A percentile compares a stretch with the other conserved stretches of the same genome.
phyloP scores from a whole-genome alignment of 106 monocot species.

The Allium sativum region DNA sequence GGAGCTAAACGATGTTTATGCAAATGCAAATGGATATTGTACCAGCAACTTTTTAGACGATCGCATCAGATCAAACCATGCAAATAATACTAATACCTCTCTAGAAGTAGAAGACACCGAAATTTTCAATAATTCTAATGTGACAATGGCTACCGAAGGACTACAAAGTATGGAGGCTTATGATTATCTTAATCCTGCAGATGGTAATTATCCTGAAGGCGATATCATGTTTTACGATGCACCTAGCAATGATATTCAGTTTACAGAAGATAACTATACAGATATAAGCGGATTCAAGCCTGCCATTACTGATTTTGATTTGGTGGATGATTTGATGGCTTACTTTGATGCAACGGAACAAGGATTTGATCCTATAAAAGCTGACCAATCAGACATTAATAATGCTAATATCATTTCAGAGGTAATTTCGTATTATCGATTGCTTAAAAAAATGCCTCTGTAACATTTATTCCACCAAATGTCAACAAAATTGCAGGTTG shows the following conservation, averaged over 20 bases:
- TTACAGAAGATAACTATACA: conserved; percentile 2
- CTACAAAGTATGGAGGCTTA: conserved; percentile 6
- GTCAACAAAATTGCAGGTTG: conserved; percentile 13
- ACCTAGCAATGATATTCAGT: conserved; percentile 5
- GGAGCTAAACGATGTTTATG: conserved; percentile 24
- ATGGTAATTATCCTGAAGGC: conserved; percentile 10
- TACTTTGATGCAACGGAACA: conserved; percentile 48
- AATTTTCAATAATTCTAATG: conserved; percentile 14
- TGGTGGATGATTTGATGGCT: conserved; percentile 28
- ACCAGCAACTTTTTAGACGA: background rate
- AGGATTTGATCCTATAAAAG: conserved; percentile 3
- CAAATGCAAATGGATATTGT: background rate
- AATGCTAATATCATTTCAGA: conserved; percentile 8
- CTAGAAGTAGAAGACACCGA: conserved; percentile 4
- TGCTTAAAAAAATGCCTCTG: background rate
- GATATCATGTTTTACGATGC: conserved; percentile 21
- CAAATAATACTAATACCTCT: conserved; percentile 2
- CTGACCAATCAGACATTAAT: background rate
- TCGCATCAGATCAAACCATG: background rate
- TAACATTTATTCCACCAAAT: background rate
- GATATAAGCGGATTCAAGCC: background rate
- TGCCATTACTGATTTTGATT: conserved; percentile 8
- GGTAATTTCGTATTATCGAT: conserved; percentile 10
- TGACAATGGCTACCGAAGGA: background rate
- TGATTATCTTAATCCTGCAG: conserved; percentile 10